phyloP scores from a whole-genome alignment of 2,329 filamentous ascomycete genomes.

The Coniochaeta sp. region DNA sequence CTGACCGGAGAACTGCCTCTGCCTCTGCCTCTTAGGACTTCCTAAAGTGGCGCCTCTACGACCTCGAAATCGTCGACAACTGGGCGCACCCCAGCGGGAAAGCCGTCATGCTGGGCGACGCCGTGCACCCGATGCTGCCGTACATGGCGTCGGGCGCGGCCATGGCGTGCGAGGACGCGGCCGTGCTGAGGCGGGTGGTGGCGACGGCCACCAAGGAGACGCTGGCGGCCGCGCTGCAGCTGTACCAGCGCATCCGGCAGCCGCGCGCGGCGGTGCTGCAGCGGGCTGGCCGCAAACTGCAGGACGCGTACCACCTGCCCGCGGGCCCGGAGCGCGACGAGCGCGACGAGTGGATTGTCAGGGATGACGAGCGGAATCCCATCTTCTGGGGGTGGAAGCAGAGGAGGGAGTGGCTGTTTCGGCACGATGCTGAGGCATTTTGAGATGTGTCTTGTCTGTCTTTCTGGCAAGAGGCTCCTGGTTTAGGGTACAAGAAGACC shows the following conservation, averaged over 20 bases:
- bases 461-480: too few relatives aligned
- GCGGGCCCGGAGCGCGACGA: slow-evolving; percentile 9
- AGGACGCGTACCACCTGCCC: slow-evolving; percentile 8
- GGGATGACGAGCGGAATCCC: slow-evolving; percentile 8
- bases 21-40: slow-evolving; percentile 26
- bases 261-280: slow-evolving; percentile 11
- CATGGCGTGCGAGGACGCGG: background rate
- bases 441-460: too few relatives aligned
- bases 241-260: background rate
- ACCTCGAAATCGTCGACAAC: slow-evolving; percentile 27
- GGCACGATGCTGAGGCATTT: slow-evolving; percentile 15
- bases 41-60: slow-evolving; percentile 39
- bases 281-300: slow-evolving; percentile 13
- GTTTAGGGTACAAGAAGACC: too few relatives aligned
- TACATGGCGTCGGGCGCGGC: slow-evolving; percentile 37
- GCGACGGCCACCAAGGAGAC: background rate
- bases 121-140: slow-evolving; percentile 39
- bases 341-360: slow-evolving; percentile 10
- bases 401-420: slow-evolving; percentile 27
- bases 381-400: slow-evolving; percentile 17
- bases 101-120: slow-evolving; percentile 29
- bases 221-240: background rate
- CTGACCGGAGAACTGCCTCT: too few relatives aligned
- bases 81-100: slow-evolving; percentile 30
- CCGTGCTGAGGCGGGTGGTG: background rate